Evolutionary conservation across 495 filamentous ascomycete genomes (phyloP).

Genomic region (Podospora pseudoanserina): DNA sequence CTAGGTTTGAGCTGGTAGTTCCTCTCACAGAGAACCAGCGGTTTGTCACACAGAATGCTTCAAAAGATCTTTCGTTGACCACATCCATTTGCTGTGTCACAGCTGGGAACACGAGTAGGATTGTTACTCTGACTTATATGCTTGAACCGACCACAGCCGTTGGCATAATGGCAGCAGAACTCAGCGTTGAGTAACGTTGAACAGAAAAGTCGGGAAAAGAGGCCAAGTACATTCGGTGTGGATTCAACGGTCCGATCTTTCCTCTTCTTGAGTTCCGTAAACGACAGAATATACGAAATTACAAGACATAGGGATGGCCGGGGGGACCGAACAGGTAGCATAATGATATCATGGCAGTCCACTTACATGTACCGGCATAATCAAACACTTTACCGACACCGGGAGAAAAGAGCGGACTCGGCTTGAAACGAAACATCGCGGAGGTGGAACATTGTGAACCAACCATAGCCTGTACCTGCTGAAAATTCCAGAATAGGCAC

Average conservation of each 20-base stretch:
- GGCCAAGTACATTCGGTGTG: not conserved
- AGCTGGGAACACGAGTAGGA: not conserved
- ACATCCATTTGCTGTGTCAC: not conserved
- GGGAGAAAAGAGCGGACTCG: not conserved
- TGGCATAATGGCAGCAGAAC: not conserved
- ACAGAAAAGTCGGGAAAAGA: not conserved
- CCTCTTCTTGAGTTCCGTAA: not conserved
- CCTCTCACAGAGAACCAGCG: not conserved
- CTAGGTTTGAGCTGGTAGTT: not conserved
- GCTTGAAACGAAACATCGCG: conserved; percentile 9
- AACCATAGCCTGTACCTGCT: not conserved
- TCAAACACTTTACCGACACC: not conserved
- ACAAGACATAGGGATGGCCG: not conserved
- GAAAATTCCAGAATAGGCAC: conserved; percentile 7
- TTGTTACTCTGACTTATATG: not conserved
- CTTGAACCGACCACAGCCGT: not conserved
- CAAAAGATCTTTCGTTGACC: not conserved
- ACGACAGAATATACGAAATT: not conserved
- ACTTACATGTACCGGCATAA: not conserved
- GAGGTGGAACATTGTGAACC: not conserved
- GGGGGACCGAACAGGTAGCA: too few species aligned
- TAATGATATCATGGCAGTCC: not conserved
- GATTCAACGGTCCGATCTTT: not conserved
- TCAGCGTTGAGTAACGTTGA: not conserved
- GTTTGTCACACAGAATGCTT: not conserved